Conservation (phyloP, 768 basidiomycete species). For the Termitomyces sp. region DNA sequence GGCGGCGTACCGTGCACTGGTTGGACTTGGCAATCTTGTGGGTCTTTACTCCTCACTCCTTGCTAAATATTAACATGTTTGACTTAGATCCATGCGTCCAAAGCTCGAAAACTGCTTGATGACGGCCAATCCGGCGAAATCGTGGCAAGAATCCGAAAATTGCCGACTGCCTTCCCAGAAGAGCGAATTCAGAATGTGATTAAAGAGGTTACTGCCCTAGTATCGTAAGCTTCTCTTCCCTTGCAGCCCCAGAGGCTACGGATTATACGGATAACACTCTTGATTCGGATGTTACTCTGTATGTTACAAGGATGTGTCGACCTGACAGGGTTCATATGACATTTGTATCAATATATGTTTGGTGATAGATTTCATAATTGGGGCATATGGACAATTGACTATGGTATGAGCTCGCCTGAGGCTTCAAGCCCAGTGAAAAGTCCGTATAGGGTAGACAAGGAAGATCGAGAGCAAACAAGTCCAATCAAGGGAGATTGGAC, state of each 20-base stretch:
- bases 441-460: neutral
- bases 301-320: neutral
- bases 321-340: neutral
- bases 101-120: conserved; percentile 31
- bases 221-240: conserved; percentile 22
- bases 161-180: conserved; percentile 50
- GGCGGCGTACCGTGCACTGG: conserved; percentile 63
- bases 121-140: conserved; percentile 36
- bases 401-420: neutral
- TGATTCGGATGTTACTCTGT: conserved; percentile 1
- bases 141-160: conserved; percentile 29
- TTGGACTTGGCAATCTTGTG: conserved; percentile 73
- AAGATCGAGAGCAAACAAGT: neutral
- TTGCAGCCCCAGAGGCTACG: neutral
- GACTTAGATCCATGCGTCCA: conserved; percentile 45
- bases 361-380: neutral
- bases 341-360: neutral
- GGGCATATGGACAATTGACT: neutral
- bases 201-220: conserved; percentile 41
- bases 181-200: conserved; percentile 49
- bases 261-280: neutral
- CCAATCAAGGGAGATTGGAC: neutral
- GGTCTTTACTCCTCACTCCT: conserved; percentile 16
- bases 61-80: conserved; percentile 4
- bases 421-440: neutral